Base-by-base conservation (phyloP, 352 stramenopile genomes). In the Pythium plurisporium region DNA sequence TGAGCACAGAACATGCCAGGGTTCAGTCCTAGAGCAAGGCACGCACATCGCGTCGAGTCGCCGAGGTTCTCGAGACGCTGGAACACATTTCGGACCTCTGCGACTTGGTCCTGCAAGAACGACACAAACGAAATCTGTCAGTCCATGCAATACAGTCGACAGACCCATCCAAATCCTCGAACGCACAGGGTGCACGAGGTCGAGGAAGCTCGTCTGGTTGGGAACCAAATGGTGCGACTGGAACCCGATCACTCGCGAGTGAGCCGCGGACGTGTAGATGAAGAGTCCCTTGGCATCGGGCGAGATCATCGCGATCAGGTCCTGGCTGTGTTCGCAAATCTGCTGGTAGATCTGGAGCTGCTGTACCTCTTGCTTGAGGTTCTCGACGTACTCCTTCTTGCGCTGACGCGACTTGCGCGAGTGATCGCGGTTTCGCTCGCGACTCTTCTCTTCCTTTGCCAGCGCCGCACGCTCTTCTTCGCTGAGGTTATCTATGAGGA, bases 331-430 rank as follows among this genome's bases (percentile, higher is more conserved):
- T 53, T 94, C 81, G 60, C 81, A 91, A 55, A 94, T 83, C 58
- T 90, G 75, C 69, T 91, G 81, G 64, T 91, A 94, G 54, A 94
- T 85, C 61, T 91, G 79, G 40, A 91, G 65, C 60, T 94, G 81
- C 56, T 82, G 70, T 26, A 91, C 81, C 43, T 94, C 79, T 49
- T 85, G 73, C 71, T 98, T 98, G 33, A 98, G 79, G 55, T 84
- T 92, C 65, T 98, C 92, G 27, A 98, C 79, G 55, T 96, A 98
- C 42, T 93, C 89, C 69, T 98, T 98, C 66, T 98, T 98, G 43
- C 94, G 84, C 50, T 96, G 70, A 11, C 94, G 84, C 48, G 91
- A 98, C 73, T 98, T 98, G 70, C 93, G 87, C 47, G 94, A 96
- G 73, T 98, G 94, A 65, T 98, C 92, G 36, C 92, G 84, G 72